phyloP scores from a whole-genome alignment of 2,329 filamentous ascomycete species.

The Aspergillus quadricinctus region DNA sequence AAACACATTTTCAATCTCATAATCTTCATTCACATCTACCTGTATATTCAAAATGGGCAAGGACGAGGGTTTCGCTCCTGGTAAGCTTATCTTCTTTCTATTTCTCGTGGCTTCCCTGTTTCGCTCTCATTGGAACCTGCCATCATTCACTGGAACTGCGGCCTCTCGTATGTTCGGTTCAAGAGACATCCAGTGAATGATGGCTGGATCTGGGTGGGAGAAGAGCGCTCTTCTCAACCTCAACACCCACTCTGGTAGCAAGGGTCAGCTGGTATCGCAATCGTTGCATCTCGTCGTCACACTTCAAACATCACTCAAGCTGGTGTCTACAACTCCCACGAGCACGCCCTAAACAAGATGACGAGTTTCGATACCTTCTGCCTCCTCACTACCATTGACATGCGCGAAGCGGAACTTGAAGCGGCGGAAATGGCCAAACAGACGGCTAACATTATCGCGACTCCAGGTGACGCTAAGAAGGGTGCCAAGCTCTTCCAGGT shows the following conservation, averaged over 20 bases:
- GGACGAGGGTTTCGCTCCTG: constrained; percentile 43
- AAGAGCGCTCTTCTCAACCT: not conserved
- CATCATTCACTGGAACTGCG: constrained; percentile 2
- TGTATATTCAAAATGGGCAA: constrained; percentile 37
- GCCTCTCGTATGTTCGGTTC: not conserved
- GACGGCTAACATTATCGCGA: constrained; percentile 23
- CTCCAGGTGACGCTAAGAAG: constrained; percentile 84
- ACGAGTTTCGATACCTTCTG: constrained; percentile 23
- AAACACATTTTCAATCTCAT: constrained; percentile 13
- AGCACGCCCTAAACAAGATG: constrained; percentile 12
- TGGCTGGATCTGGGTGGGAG: not conserved
- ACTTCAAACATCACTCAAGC: not conserved
- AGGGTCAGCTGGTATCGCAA: not conserved
- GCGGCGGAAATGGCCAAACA: constrained; percentile 14
- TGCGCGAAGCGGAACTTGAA: constrained; percentile 21
- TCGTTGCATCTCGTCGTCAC: not conserved
- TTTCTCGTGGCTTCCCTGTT: constrained; percentile 1
- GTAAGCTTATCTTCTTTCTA: constrained; percentile 32
- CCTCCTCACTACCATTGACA: constrained; percentile 17
- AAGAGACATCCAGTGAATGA: not conserved
- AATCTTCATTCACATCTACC: constrained; percentile 25
- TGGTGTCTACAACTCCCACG: constrained; percentile 11
- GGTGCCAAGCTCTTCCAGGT: constrained; percentile 97
- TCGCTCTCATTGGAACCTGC: not conserved
- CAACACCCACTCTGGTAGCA: not conserved